Percentiles rank a stretch among this genome's conserved stretches.
Evolutionary conservation across 352 stramenopile genomes (phyloP).

Genomic region (Globisporangium paddicum): DNA sequence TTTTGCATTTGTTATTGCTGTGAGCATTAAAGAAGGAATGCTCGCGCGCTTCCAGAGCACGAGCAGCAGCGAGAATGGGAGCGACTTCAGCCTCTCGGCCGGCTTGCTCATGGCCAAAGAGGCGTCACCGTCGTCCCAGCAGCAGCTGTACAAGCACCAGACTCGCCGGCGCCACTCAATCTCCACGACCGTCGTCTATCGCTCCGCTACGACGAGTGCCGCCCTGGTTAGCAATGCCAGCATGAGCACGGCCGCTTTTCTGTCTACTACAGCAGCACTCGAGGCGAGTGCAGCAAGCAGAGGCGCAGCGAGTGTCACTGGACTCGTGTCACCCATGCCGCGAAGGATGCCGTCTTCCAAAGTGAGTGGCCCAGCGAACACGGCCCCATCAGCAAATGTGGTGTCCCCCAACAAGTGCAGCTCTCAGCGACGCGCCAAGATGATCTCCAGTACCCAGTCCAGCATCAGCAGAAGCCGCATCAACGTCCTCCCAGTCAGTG

Average conservation of each 20-base stretch:
- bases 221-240: not conserved
- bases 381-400: not conserved
- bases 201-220: not conserved
- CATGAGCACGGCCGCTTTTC: not conserved
- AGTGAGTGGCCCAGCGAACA: no score
- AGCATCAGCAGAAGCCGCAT: not conserved
- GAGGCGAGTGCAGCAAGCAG: not conserved
- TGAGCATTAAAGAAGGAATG: not conserved
- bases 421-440: not conserved
- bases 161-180: slow-evolving; percentile 8
- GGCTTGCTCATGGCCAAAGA: not conserved
- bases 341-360: not conserved
- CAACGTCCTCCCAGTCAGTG: not conserved
- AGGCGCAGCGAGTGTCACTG: not conserved
- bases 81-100: slow-evolving; percentile 1
- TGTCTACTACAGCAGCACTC: not conserved
- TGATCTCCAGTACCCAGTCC: not conserved
- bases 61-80: not conserved
- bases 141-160: slow-evolving; percentile 10
- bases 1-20: no score
- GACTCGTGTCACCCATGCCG: slow-evolving; percentile 4
- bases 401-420: not conserved
- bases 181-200: not conserved
- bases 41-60: not conserved
- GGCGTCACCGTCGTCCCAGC: not conserved